Base-by-base conservation (phyloP, 257 asterid species). In the Solanum virginianum region DNA sequence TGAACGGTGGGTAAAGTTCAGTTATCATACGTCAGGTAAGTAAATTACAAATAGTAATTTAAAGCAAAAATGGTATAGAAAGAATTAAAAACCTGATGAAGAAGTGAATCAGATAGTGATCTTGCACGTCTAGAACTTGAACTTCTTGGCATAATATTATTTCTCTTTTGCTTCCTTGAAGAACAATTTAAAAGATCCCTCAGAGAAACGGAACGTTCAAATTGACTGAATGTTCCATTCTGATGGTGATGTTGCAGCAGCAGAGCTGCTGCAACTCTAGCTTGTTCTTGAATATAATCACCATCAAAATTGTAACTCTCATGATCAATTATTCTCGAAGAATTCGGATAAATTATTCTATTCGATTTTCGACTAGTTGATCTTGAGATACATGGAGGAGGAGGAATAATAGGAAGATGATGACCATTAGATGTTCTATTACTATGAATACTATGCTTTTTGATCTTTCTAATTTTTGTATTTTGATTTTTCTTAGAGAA, bases 211-310 rank as follows among this genome's bases (percentile, higher is more conserved):
- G 96, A 91, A 24, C 94, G 92, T 41, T 91, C 91, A 71, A 92
- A 69, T 4, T 86, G 88, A 57, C 43, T 88, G 56, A 90, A 68
- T 60, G 90, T 93, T 36, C 87, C 87, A 24, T 69, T 89, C 74
- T 90, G 92, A 86, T 91, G 47, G 86, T 92, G 94, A 4, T 90
- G 96, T 17, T 86, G 92, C 82, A 90, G 90, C 10, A 92, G 90
- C 89, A 91, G 87, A 88, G 92, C 82, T 13, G 74, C 79, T 45
- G 96, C 94, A 60, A 91, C 89, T 80, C 86, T 89, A 65, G 96
- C 96, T 84, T 92, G 96, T 77, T 92, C 85, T 80, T 86, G 89
- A 32, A 92, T 91, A 81, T 87, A 90, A 2, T 39, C 87, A 24
- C 90, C 93, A 9, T 92, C 94, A 43, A 87, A 59, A n/a, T 63